Conservation (phyloP, 169 alveolate genomes). For the Blepharisma undulans region DNA sequence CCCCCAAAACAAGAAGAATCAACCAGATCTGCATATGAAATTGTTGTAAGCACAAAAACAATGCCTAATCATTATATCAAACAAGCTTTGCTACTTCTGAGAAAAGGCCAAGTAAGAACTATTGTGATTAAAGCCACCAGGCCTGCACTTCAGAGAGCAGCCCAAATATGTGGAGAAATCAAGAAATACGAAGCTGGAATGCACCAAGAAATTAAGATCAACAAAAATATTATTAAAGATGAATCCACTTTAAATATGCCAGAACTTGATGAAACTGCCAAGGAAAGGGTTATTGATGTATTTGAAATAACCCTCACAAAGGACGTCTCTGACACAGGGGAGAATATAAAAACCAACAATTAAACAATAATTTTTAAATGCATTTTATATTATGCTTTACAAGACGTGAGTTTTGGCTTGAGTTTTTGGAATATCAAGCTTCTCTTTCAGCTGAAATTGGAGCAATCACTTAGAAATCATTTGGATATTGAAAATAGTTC, state of each 20-base stretch:
- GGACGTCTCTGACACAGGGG: slow-evolving; percentile 24
- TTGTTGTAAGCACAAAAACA: too few species aligned
- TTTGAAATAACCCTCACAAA: slow-evolving; percentile 32
- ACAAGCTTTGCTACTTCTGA: neutral
- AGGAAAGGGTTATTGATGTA: slow-evolving; percentile 21
- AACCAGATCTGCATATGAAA: too few species aligned
- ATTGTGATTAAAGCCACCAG: slow-evolving; percentile 39
- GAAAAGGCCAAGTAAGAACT: neutral
- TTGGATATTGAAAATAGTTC: too few species aligned
- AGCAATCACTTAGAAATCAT: too few species aligned
- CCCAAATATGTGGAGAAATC: slow-evolving; percentile 19
- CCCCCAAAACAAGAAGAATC: too few species aligned
- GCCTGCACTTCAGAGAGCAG: slow-evolving; percentile 40
- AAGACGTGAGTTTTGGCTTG: too few species aligned
- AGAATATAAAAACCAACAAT: too few species aligned
- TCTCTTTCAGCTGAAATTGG: too few species aligned
- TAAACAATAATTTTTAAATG: too few species aligned
- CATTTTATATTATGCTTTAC: too few species aligned
- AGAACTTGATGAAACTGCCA: slow-evolving; percentile 11
- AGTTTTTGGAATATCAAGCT: too few species aligned
- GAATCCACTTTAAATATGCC: neutral
- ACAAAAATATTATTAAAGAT: neutral
- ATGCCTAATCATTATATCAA: neutral
- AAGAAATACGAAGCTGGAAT: slow-evolving; percentile 40
- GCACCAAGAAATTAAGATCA: neutral